phyloP scores from a whole-genome alignment of 2,329 filamentous ascomycete genomes.

The Pseudopyrenochaeta lycopersici region DNA sequence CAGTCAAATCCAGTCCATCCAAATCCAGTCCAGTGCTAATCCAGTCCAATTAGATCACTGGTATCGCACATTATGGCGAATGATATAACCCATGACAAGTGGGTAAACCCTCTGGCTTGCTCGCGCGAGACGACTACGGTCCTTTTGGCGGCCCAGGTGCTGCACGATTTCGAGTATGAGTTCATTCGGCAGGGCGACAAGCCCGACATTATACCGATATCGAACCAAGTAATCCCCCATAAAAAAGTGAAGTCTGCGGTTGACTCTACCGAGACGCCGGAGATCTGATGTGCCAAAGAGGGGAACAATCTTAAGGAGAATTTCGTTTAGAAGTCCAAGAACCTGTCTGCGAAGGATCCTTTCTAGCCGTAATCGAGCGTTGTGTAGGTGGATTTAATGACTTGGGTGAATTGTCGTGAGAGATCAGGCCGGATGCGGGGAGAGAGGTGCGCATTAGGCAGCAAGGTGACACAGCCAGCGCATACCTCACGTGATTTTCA shows the following conservation, averaged over 20 bases:
- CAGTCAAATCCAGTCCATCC: no score
- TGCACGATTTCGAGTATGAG: slow-evolving; percentile 14
- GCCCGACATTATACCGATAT: slow-evolving; percentile 11
- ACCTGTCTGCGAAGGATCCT: slow-evolving; percentile 5
- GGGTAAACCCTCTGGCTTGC: slow-evolving; percentile 15
- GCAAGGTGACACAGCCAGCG: no score
- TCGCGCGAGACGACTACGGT: slow-evolving; percentile 14
- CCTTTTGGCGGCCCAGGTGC: slow-evolving; percentile 9
- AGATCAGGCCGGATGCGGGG: no score
- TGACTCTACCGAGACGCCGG: slow-evolving; percentile 10
- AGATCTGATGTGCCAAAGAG: slow-evolving; percentile 10
- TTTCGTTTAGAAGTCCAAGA: slow-evolving; percentile 12
- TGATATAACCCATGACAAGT: slow-evolving; percentile 14
- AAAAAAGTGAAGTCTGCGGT: slow-evolving; percentile 9
- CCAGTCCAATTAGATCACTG: no score
- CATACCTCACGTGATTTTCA: no score
- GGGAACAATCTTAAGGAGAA: slow-evolving; percentile 11
- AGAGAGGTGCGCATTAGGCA: no score
- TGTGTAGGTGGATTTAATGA: no score
- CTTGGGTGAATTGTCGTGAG: no score
- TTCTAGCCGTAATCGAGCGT: no score
- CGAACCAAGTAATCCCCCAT: slow-evolving; percentile 7
- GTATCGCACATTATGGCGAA: slow-evolving; percentile 16
- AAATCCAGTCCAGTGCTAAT: no score
- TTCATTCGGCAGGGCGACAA: slow-evolving; percentile 15